A percentile compares a stretch with the other conserved stretches of the same genome.
These are phyloP conservation scores for Coemansia sp. DNA, from an alignment of 192 early-diverging fungal genomes.

Conservation along the genomic window DNA sequence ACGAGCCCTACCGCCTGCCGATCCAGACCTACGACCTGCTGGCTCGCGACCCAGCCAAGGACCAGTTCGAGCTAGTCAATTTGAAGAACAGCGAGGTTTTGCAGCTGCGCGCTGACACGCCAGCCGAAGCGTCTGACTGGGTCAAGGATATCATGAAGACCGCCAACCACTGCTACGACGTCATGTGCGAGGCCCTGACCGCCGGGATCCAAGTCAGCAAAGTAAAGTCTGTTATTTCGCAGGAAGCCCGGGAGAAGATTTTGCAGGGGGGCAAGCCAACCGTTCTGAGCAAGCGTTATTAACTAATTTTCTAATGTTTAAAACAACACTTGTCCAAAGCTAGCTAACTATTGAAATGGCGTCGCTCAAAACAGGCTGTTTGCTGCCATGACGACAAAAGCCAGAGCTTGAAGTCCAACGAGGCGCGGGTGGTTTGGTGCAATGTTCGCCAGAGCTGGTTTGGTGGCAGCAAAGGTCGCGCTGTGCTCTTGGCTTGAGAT, in stretches of 20 bases:
- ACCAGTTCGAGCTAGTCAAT: slow-evolving; percentile 53
- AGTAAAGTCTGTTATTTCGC: slow-evolving; percentile 51
- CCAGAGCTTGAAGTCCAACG: not conserved
- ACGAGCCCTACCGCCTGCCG: slow-evolving; percentile 47
- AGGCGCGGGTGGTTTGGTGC: not conserved
- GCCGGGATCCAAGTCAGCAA: slow-evolving; percentile 53
- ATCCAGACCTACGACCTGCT: slow-evolving; percentile 51
- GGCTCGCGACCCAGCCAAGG: slow-evolving; percentile 45
- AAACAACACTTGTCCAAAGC: too few relatives aligned
- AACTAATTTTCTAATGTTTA: not conserved
- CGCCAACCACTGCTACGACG: slow-evolving; percentile 45
- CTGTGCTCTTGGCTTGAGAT: not conserved
- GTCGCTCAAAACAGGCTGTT: too few relatives aligned
- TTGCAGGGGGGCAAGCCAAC: slow-evolving; percentile 44
- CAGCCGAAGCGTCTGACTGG: slow-evolving; percentile 41
- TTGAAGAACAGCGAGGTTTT: slow-evolving; percentile 46
- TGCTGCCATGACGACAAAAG: not conserved
- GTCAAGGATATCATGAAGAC: slow-evolving; percentile 49
- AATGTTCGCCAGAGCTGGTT: not conserved
- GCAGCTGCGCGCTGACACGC: slow-evolving; percentile 45
- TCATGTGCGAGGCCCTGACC: slow-evolving; percentile 47
- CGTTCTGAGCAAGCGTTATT: slow-evolving; percentile 32
- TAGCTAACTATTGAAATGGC: not conserved
- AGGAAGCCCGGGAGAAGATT: slow-evolving; percentile 40
- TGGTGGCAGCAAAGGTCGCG: not conserved